Percentiles rank a stretch among this genome's conserved stretches.
phyloP scores from a whole-genome alignment of 164 flowering plant genomes.

The Kalanchoe fedtschenkoi region DNA sequence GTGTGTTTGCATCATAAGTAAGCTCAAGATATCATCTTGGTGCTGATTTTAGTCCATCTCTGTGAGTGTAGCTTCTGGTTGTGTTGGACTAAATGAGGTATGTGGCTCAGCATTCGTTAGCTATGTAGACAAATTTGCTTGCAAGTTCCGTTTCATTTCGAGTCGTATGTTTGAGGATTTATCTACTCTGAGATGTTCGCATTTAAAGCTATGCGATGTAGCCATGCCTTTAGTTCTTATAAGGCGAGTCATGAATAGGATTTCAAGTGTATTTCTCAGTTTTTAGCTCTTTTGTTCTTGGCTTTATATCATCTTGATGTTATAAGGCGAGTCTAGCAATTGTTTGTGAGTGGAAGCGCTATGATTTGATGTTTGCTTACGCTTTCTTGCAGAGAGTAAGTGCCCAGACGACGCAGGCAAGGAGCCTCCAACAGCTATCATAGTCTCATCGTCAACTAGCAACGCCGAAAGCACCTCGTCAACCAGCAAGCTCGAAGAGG shows the following conservation, averaged over 20 bases:
- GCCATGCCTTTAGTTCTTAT: neutral
- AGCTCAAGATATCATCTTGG: neutral
- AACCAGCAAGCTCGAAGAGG: conserved; percentile 66
- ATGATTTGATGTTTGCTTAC: no score
- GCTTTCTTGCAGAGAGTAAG: conserved; percentile 48
- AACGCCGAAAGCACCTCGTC: conserved; percentile 66
- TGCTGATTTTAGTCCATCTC: neutral
- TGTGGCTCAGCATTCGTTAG: neutral
- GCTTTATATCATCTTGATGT: no score
- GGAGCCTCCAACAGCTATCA: conserved; percentile 49
- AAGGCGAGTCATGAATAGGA: neutral
- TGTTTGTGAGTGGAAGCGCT: no score
- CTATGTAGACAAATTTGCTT: neutral
- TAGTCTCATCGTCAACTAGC: conserved; percentile 64
- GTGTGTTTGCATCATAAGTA: neutral
- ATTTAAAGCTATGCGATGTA: no score
- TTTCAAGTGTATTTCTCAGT: no score
- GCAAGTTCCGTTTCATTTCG: neutral
- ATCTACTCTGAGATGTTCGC: neutral
- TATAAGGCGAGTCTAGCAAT: no score
- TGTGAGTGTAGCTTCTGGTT: neutral
- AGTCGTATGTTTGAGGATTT: neutral
- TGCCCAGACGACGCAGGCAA: conserved; percentile 51
- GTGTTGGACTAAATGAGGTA: neutral
- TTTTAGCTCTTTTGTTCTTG: no score